Evolutionary conservation across 129 eudicot genomes (phyloP).

Genomic region (Saposhnikovia divaricata): DNA sequence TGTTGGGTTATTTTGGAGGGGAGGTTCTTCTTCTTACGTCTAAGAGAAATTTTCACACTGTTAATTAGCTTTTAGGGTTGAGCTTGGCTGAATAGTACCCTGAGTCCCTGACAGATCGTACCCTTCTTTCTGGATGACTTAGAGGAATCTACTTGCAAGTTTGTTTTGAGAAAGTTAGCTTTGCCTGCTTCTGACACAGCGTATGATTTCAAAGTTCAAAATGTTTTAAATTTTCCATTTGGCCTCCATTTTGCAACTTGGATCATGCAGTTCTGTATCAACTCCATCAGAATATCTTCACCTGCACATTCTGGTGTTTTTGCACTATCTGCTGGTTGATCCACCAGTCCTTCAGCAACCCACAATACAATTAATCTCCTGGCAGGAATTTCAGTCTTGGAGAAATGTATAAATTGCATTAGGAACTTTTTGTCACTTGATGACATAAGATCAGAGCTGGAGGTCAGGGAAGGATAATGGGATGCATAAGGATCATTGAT

Average conservation of each 20-base stretch:
- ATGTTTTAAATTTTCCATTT: slow-evolving; percentile 9
- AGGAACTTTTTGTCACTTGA: not conserved
- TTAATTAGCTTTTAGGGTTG: too few relatives aligned
- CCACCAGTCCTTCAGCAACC: slow-evolving; percentile 17
- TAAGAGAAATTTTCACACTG: too few relatives aligned
- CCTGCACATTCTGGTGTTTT: slow-evolving; percentile 8
- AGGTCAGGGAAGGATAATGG: not conserved
- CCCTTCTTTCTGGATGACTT: not conserved
- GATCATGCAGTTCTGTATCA: not conserved
- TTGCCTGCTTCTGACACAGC: not conserved
- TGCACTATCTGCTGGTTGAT: not conserved
- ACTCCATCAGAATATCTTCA: slow-evolving; percentile 1
- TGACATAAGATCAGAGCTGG: not conserved
- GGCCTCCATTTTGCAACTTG: slow-evolving; percentile 4
- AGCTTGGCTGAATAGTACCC: too few relatives aligned
- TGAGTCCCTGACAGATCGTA: too few relatives aligned
- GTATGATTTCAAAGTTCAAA: too few relatives aligned
- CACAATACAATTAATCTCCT: slow-evolving; percentile 12
- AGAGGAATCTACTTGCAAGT: not conserved
- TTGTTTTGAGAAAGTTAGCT: not conserved
- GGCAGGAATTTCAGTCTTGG: not conserved
- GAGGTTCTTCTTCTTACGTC: too few relatives aligned
- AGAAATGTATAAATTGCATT: not conserved
- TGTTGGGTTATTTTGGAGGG: too few relatives aligned
- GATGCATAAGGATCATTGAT: not conserved